Evolutionary conservation across 2,329 filamentous ascomycete genomes (phyloP).

Genomic region (Cladophialophora exuberans): DNA sequence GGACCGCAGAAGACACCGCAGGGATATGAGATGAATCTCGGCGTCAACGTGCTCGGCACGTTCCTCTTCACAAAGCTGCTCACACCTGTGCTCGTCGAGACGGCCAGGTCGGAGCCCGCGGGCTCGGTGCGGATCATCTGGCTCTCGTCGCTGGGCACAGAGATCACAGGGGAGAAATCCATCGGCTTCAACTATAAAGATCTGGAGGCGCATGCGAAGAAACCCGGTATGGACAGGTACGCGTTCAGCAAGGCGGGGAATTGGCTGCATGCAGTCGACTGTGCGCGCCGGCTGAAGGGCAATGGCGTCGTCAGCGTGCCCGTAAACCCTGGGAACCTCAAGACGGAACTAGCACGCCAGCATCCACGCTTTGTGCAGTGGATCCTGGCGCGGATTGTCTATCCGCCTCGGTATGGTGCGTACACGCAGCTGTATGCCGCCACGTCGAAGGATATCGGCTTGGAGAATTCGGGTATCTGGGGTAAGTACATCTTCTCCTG

Average conservation of each 20-base stretch:
- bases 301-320: constrained; percentile 2
- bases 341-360: neutral
- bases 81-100: constrained; percentile 37
- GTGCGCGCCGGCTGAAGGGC: neutral
- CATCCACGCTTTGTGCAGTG: neutral
- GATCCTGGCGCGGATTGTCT: neutral
- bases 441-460: neutral
- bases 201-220: neutral
- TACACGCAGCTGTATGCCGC: neutral
- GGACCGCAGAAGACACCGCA: neutral
- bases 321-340: neutral
- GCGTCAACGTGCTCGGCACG: constrained; percentile 41
- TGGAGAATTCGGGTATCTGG: neutral
- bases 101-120: constrained; percentile 25
- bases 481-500: too few species aligned
- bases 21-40: constrained; percentile 43
- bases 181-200: neutral
- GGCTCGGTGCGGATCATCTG: constrained; percentile 39
- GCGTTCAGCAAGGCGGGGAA: constrained; percentile 6
- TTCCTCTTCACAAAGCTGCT: constrained; percentile 44
- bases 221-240: neutral
- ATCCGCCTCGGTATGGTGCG: neutral
- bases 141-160: constrained; percentile 14
- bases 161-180: neutral
- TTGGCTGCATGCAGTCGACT: neutral